Percentiles rank a stretch among this genome's conserved stretches.
These are phyloP conservation scores for Scedosporium apiospermum DNA, from an alignment of 2,329 filamentous ascomycete species.

Conservation along the genomic window DNA sequence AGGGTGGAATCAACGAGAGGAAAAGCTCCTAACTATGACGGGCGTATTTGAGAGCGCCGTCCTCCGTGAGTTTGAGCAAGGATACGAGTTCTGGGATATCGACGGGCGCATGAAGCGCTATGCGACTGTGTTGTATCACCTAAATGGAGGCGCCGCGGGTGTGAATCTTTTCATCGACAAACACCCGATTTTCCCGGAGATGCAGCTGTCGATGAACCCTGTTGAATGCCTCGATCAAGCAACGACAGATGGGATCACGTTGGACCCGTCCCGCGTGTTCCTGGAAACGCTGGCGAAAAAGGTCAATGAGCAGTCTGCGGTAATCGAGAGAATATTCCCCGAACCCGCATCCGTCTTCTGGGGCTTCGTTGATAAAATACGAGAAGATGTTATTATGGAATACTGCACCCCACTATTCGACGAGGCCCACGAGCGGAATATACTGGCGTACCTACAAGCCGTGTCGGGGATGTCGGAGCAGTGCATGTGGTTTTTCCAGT, in stretches of 20 bases:
- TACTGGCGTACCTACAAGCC: constrained; percentile 72
- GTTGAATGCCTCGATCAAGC: constrained; percentile 72
- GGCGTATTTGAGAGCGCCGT: constrained; percentile 85
- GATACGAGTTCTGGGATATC: constrained; percentile 80
- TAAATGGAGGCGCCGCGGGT: constrained; percentile 72
- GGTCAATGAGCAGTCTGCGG: constrained; percentile 69
- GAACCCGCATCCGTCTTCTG: constrained; percentile 61
- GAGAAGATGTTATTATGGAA: constrained; percentile 75
- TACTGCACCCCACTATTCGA: constrained; percentile 82
- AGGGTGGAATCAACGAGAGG: constrained; percentile 62
- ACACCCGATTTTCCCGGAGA: constrained; percentile 72
- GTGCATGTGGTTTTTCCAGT: constrained; percentile 65
- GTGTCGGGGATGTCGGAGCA: constrained; percentile 85
- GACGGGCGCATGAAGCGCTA: constrained; percentile 84
- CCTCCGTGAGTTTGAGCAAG: constrained; percentile 84
- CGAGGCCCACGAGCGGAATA: constrained; percentile 68
- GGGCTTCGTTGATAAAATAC: constrained; percentile 70
- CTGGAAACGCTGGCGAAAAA: constrained; percentile 66
- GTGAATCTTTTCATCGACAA: constrained; percentile 84
- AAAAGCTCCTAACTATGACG: constrained; percentile 64
- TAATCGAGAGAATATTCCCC: constrained; percentile 79
- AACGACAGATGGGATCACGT: constrained; percentile 55
- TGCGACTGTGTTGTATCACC: constrained; percentile 69
- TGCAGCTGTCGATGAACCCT: constrained; percentile 56
- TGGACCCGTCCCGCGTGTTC: constrained; percentile 74